Base-by-base conservation (phyloP, 2,329 filamentous ascomycete genomes). In the Chalara sp. region DNA sequence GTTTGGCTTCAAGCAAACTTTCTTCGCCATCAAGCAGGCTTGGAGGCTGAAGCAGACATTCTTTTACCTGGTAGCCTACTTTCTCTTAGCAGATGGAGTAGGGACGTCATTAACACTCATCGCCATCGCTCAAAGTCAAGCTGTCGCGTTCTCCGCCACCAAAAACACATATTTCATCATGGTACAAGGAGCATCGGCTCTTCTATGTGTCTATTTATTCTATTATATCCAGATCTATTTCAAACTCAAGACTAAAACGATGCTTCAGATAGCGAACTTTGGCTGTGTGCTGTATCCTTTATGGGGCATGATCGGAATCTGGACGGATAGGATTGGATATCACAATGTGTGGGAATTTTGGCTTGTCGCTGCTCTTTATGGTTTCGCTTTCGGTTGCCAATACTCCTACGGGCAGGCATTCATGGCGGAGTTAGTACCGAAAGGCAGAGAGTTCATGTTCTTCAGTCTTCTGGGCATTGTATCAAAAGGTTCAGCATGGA, bases 321-420 rank as follows among this genome's bases (percentile, higher is more conserved):
- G 62, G 62, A 63, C 62, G 1, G 51, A 49, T 6, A 60, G 60
- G 43, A 50, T 63, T 30, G 63, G 63, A 28, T 63, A 56, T 33
- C 63, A 65, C 39, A 63, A 64, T 21, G 43, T 59, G 12, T 63
- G 63, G 62, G 63, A 65, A 33, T 64, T 65, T 45, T 65, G 63
- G 63, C 39, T 63, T n/a, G 64, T 62, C 44, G 51, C 54, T 32
- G 58, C 56, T 7, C 53, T 56, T 30, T 64, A 54, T 29, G 62
- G 63, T n/a, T 52, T 63, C 12, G 61, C 57, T 1, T 30, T 61
- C 1, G 63, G 62, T 5, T 52, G 58, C 5, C 61, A 64, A 42
- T 64, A 60, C 39, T 59, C 61, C 6, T 65, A 65, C 41, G 61
- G 62, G 10, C 63, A 64, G 51, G 61, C 62, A 4, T 63, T 63